Base-by-base conservation (phyloP, 106 monocot genomes). In the Acanthochlamys bracteata region DNA sequence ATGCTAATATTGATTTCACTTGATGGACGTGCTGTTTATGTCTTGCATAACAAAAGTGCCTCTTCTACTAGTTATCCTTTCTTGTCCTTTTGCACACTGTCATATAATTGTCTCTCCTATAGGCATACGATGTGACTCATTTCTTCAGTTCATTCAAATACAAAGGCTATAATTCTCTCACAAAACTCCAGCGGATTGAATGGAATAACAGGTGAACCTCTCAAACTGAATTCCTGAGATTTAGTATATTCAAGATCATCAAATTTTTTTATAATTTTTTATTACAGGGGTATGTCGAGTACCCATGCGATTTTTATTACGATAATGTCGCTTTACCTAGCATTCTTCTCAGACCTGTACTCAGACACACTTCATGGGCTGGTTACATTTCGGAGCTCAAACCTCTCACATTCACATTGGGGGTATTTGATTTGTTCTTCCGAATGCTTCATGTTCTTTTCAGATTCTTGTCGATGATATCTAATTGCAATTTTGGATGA, bases 211-310 rank as follows among this genome's bases (percentile, higher is more conserved):
- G 93, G 88, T 89, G 58, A 46, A 25, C 20, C 53, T 43, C 26
- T n/a, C 17, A 22, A 1, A 51, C 45, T 52, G 42, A 57, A 58
- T 64, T 45, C 21, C 41, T 57, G 12, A 24, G 1, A 20, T 64
- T 69, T 24, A 2, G 7, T 67, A 55, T 67, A 20, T 0, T 4
- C 26, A 10, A 39, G 8, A 45, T 53, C 39, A 20, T n/a, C 42
- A 11, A 11, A 11, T 55, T 17, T 39, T 53, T 11, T 21, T 57
- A 39, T 65, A 60, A 14, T 54, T 54, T 24, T 55, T 79, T 63
- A 61, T 69, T 74, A 24, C 74, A 93, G 93, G 76, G 93, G 93
- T 43, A 93, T 93, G 93, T 93, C 93, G 24, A 93, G 66, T 25
- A 77, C 55, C 15, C 93, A 93, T 81, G 89, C 89, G n/a, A 61